These are phyloP conservation scores for Epicoccum sorghinum DNA, from an alignment of 2,329 filamentous ascomycete species.

Conservation along the genomic window DNA sequence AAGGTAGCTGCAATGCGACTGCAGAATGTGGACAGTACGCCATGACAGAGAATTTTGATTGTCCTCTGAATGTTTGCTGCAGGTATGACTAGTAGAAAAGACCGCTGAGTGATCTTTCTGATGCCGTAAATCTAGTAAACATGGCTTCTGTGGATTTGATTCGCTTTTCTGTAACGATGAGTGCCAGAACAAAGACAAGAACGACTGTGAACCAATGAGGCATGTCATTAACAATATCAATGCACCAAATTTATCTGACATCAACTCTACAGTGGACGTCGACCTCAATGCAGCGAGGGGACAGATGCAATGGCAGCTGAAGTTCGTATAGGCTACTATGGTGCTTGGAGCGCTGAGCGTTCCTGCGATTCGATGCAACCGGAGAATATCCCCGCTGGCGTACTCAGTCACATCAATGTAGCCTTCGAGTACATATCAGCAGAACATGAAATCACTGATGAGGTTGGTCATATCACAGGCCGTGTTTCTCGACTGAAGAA, in stretches of 20 bases:
- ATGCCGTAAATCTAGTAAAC: not conserved
- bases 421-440: not conserved
- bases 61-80: not conserved
- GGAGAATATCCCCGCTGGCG: not conserved
- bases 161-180: not conserved
- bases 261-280: not conserved
- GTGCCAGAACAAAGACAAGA: not conserved
- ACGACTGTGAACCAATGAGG: not conserved
- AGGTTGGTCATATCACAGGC: not conserved
- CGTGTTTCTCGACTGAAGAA: not conserved
- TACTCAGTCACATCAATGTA: not conserved
- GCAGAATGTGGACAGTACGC: not conserved
- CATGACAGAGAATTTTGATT: not conserved
- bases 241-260: not conserved
- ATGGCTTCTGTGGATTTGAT: not conserved
- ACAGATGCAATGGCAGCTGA: not conserved
- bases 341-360: not conserved
- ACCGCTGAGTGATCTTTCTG: too few species aligned
- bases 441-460: not conserved
- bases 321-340: not conserved
- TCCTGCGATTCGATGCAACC: not conserved
- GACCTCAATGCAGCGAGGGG: not conserved
- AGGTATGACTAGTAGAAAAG: not conserved
- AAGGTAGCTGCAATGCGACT: not conserved
- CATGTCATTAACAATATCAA: not conserved